These are phyloP conservation scores for Rhizomucor pusillus DNA, from an alignment of 371 early-diverging fungal species.

Conservation along the genomic window DNA sequence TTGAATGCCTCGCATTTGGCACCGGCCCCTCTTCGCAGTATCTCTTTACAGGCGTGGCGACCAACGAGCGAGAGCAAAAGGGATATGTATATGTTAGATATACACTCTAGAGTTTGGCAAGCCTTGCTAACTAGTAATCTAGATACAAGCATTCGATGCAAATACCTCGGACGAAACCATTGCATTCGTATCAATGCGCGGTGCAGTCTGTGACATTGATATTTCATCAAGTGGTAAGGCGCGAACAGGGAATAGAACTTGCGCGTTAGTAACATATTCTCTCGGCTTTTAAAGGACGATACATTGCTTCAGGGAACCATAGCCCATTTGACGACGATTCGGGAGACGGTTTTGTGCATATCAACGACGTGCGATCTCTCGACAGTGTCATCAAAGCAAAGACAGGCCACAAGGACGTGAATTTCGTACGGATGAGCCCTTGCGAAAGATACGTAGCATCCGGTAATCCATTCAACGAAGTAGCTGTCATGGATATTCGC, in stretches of 20 bases:
- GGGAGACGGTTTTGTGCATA: slow-evolving; percentile 32
- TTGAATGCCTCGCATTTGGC: slow-evolving; percentile 41
- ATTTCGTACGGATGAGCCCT: slow-evolving; percentile 36
- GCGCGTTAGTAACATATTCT: neutral
- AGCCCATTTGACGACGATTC: slow-evolving; percentile 18
- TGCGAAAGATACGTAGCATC: slow-evolving; percentile 38
- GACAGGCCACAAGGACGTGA: slow-evolving; percentile 39
- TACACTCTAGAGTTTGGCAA: neutral
- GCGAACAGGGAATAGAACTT: neutral
- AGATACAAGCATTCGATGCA: slow-evolving; percentile 33
- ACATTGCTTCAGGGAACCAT: slow-evolving; percentile 32
- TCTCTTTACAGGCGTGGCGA: slow-evolving; percentile 29
- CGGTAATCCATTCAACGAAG: slow-evolving; percentile 37
- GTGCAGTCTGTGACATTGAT: slow-evolving; percentile 27
- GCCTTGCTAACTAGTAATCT: neutral
- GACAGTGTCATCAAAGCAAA: slow-evolving; percentile 15
- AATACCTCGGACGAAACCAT: slow-evolving; percentile 4
- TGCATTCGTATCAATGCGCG: slow-evolving; percentile 21
- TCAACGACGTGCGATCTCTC: slow-evolving; percentile 23
- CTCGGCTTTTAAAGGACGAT: slow-evolving; percentile 11
- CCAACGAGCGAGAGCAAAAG: neutral
- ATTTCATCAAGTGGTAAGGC: slow-evolving; percentile 21
- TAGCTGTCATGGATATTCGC: slow-evolving; percentile 33
- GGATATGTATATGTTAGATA: slow-evolving; percentile 4
- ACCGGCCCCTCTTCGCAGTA: slow-evolving; percentile 15